These are phyloP conservation scores for Udeniomyces megalosporus DNA, from an alignment of 768 basidiomycete species.

Conservation along the genomic window DNA sequence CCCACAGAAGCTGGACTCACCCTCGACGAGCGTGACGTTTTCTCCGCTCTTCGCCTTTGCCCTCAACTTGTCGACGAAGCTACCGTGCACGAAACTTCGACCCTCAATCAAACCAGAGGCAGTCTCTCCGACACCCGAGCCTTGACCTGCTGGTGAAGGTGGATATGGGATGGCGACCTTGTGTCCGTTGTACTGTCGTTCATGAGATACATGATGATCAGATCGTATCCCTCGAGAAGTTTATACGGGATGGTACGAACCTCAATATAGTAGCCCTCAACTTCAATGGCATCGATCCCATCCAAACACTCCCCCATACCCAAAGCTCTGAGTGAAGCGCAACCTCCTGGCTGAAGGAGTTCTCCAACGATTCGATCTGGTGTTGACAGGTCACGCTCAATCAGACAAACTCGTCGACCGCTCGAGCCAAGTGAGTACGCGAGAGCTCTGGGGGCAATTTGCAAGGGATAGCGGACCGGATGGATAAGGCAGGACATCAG, in stretches of 20 bases:
- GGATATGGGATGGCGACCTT: constrained; percentile 86
- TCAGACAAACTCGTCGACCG: constrained; percentile 59
- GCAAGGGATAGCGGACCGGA: neutral
- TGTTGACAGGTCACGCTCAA: constrained; percentile 80
- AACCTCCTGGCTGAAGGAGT: constrained; percentile 82
- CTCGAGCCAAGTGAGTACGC: constrained; percentile 62
- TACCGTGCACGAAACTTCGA: constrained; percentile 82
- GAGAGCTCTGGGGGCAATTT: constrained; percentile 35
- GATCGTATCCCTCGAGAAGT: neutral
- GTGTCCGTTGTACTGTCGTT: constrained; percentile 41
- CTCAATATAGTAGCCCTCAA: constrained; percentile 55
- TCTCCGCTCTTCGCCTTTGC: constrained; percentile 43
- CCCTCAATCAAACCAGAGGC: constrained; percentile 37
- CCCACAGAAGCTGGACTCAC: constrained; percentile 12
- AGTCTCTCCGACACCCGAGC: neutral
- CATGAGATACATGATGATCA: neutral
- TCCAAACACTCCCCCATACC: constrained; percentile 62
- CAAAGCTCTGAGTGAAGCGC: constrained; percentile 54
- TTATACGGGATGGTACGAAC: neutral
- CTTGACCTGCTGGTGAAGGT: neutral
- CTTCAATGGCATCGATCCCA: constrained; percentile 70
- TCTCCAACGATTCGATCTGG: constrained; percentile 97
- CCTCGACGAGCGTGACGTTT: constrained; percentile 51
- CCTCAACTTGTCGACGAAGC: constrained; percentile 66
- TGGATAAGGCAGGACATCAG: neutral